Conservation (phyloP, 1,139 yeast species). For the Blastobotrys malaysiensis region DNA sequence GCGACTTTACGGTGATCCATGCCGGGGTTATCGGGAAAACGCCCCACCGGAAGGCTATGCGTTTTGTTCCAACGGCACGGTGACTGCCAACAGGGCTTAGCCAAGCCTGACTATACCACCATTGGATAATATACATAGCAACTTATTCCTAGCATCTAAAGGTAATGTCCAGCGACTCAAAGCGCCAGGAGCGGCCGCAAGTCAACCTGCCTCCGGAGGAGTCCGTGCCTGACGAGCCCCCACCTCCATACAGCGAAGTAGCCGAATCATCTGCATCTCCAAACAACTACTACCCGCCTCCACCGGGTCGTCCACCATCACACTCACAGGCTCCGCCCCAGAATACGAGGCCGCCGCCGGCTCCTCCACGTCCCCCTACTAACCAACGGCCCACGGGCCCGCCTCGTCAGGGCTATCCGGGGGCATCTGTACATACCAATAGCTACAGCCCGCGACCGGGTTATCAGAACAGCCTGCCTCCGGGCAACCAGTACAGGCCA, state of each 20-base stretch:
- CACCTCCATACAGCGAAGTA: constrained; percentile 24
- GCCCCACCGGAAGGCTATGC: too few relatives aligned
- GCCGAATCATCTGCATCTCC: constrained; percentile 1
- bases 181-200: not conserved
- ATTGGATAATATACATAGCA: not conserved
- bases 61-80: too few relatives aligned
- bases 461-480: not conserved
- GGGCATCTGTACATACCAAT: not conserved
- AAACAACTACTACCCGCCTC: constrained; percentile 13
- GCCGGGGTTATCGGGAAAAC: too few relatives aligned
- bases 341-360: constrained; percentile 5
- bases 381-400: not conserved
- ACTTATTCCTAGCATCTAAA: not conserved
- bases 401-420: constrained; percentile 1
- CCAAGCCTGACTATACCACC: too few relatives aligned
- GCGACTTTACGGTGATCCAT: too few relatives aligned
- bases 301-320: constrained; percentile 18
- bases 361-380: constrained; percentile 1
- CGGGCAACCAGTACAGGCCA: not conserved
- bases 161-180: not conserved
- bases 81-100: too few relatives aligned
- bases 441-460: constrained; percentile 1
- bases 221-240: constrained; percentile 21
- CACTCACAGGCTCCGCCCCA: constrained; percentile 5
- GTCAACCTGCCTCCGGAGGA: constrained; percentile 19